Base-by-base conservation (phyloP, 2,329 filamentous ascomycete species). In the Trichoderma koningiopsis region DNA sequence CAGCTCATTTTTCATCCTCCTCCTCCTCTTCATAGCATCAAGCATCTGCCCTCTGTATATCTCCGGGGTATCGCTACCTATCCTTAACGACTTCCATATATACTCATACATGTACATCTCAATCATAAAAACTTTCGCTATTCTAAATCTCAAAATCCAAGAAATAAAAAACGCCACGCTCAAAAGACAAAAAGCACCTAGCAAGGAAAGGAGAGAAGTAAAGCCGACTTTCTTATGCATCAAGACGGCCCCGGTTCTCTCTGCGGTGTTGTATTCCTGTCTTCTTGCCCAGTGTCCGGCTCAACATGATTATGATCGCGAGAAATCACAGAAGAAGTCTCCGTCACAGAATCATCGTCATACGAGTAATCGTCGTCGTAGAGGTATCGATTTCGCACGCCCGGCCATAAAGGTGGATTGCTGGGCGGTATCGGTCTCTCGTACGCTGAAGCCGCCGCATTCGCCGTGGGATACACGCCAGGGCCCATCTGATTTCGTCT, bases 351-450 rank as follows among this genome's bases (percentile, higher is more conserved):
- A 8, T 73, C 76, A 27, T 76, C 76, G 24, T 76, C 76, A 37
- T 77, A 77, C 11, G 76, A 76, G 61, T 75, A 75, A 56, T 78
- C 77, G 56, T 79, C 77, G 27, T 81, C 77, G 61, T 78, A 77
- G 65, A 66, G 35, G 16, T 71, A 72, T 55, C 78, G 75, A 7
- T 77, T 73, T 63, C 78, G 74, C 5, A 83, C 80, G 13, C 81
- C 81, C 2, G 81, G 80, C 81, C 81, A 83, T n/a, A 83, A 73
- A 2, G 81, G 81, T n/a, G 81, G 81, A 24, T 79, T 79, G 22
- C 73, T 77, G 1, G 75, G 62, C 14, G 79, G 76, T 14, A 79
- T 72, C 14, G 73, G 72, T n/a, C 68, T 52, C 5, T 79, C 76
- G 8, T 74, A 59, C 10, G 70, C 69, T 16, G 11, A 52, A 2